These are phyloP conservation scores for Solanum paucissectum DNA, from an alignment of 257 asterid species.

Conservation along the genomic window DNA sequence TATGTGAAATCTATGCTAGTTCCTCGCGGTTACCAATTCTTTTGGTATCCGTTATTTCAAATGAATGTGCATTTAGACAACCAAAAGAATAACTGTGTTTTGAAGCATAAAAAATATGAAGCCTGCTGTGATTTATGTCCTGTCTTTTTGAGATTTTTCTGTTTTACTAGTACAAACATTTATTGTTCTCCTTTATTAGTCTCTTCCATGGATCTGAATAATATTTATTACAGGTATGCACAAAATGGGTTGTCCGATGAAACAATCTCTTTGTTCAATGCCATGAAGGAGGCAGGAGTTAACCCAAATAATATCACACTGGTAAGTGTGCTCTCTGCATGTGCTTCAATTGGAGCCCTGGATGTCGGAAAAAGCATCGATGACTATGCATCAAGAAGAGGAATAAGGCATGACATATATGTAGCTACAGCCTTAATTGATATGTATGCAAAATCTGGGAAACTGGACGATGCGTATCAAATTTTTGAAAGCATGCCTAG, in stretches of 20 bases:
- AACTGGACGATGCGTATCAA: conserved; percentile 43
- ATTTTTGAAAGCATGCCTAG: conserved; percentile 57
- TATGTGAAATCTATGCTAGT: neutral
- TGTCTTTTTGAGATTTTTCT: neutral
- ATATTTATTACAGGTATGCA: conserved; percentile 45
- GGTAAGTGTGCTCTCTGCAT: conserved; percentile 69
- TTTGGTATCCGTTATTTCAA: neutral
- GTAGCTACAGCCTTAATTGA: conserved; percentile 76
- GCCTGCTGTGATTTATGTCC: neutral
- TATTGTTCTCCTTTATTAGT: neutral
- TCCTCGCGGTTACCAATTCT: neutral
- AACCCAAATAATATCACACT: conserved; percentile 69
- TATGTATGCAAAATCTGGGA: conserved; percentile 91
- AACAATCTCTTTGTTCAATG: conserved; percentile 46
- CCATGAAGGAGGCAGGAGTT: conserved; percentile 55
- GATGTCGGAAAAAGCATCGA: conserved; percentile 56
- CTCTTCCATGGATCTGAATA: conserved; percentile 1
- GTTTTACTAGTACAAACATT: neutral
- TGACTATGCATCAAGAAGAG: conserved; percentile 50
- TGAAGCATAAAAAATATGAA: neutral
- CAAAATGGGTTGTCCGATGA: conserved; percentile 77
- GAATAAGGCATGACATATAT: conserved; percentile 41
- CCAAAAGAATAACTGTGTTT: neutral
- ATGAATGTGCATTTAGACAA: neutral
- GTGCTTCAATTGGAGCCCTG: conserved; percentile 79